A percentile compares a stretch with the other conserved stretches of the same genome.
These are phyloP conservation scores for Cladosporium phlei DNA, from an alignment of 2,329 filamentous ascomycete species.

Conservation along the genomic window DNA sequence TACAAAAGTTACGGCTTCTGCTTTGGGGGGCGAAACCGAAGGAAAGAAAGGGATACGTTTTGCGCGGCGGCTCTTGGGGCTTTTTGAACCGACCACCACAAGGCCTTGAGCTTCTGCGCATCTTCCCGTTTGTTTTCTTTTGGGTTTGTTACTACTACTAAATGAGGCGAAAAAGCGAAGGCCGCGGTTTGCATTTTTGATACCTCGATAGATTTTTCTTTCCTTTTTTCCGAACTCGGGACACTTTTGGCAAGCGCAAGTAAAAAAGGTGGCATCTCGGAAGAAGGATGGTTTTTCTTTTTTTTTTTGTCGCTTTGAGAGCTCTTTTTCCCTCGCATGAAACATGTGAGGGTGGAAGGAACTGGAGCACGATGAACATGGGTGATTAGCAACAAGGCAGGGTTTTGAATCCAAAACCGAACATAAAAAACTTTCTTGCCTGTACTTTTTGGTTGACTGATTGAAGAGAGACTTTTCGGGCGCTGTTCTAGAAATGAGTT, in stretches of 20 bases:
- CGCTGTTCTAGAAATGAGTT: too few relatives aligned
- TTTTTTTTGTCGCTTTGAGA: conserved; percentile 2
- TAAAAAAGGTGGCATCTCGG: conserved; percentile 11
- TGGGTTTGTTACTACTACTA: neutral
- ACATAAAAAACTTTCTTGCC: neutral
- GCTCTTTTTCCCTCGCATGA: neutral
- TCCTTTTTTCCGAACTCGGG: conserved; percentile 6
- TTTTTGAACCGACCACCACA: conserved; percentile 6
- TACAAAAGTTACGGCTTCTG: conserved; percentile 11
- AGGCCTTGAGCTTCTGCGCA: conserved; percentile 13
- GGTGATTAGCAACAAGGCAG: conserved; percentile 9
- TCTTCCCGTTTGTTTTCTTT: conserved; percentile 4
- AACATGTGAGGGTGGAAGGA: neutral
- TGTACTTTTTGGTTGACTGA: neutral
- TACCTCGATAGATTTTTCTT: conserved; percentile 21
- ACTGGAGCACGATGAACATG: conserved; percentile 1
- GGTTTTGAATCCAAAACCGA: conserved; percentile 4
- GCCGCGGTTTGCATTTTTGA: conserved; percentile 14
- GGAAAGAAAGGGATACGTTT: conserved; percentile 9
- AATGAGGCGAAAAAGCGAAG: conserved; percentile 9
- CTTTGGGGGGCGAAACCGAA: conserved; percentile 2
- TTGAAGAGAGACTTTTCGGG: too few relatives aligned
- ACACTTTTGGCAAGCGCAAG: too few relatives aligned
- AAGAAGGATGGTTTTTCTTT: neutral
- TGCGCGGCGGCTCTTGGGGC: conserved; percentile 14